Evolutionary conservation across 2,329 filamentous ascomycete genomes (phyloP), one percentile per base, ranked within the genome.

Genomic region (Arachnomyces sp.): DNA sequence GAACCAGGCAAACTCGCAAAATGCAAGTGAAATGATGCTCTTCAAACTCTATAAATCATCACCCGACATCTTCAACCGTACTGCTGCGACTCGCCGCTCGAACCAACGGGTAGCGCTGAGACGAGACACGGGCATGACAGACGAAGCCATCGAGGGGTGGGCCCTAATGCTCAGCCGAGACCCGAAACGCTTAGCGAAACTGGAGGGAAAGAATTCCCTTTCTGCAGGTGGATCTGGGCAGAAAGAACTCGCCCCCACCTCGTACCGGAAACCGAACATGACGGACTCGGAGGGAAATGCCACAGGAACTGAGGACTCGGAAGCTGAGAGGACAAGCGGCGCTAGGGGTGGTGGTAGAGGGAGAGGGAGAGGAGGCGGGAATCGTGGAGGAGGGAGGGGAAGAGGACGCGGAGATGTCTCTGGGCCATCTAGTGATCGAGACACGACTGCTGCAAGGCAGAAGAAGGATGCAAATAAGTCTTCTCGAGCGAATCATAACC

Each of bases 141-240:
- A 96, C 52, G 90, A 96, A 62, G 81, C 84, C 2, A 83, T 98
- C 28, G 92, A 96, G 62, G 92, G 92, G 4, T 98, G 90, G 89
- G 86, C 77, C 0, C 68, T 95, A 36, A 94, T 96, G 86, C 65
- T 95, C 6, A 67, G 71, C 9, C 75, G 89, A 25, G 83, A 90
- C 52, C 75, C 84, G 1, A 75, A 77, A 52, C 75, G 82, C 44
- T 68, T 82, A 58, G 75, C 77, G 42, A 73, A 76, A 41, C 65
- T 96, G 32, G 86, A 95, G 61, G 73, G 73, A 37, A 82, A 79
- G 54, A 84, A 82, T 52, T 73, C 74, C 8, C 69, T 74, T 13
- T 86, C 84, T 48, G 68, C 71, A 9, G 84, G 84, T 2, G 63
- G 50, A n/a, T 34, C 42, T 13, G 48, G 47, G 32, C 87, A 94